phyloP scores from a whole-genome alignment of 2,329 filamentous ascomycete genomes.

The Blumeria hordei region DNA sequence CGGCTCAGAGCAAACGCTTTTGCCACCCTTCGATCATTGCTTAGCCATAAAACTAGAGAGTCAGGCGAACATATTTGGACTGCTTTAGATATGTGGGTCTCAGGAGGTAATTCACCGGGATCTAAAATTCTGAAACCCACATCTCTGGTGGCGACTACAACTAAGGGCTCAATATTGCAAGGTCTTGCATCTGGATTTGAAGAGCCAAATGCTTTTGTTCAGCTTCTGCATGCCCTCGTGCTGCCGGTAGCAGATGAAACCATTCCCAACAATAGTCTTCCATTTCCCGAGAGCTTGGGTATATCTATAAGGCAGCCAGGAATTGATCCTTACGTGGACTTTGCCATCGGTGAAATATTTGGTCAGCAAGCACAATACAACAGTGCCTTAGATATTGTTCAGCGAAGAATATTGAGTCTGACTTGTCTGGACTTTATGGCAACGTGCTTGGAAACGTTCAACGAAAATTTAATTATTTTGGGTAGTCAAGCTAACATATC shows the following conservation, averaged over 20 bases:
- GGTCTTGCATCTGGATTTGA: slow-evolving; percentile 61
- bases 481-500: slow-evolving; percentile 54
- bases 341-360: slow-evolving; percentile 59
- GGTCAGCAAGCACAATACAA: slow-evolving; percentile 31
- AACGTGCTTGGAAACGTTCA: slow-evolving; percentile 63
- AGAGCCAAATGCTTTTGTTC: slow-evolving; percentile 63
- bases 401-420: slow-evolving; percentile 49
- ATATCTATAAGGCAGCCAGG: slow-evolving; percentile 56
- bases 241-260: slow-evolving; percentile 35
- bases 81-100: slow-evolving; percentile 57
- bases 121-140: slow-evolving; percentile 18
- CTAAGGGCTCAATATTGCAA: slow-evolving; percentile 32
- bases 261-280: slow-evolving; percentile 46
- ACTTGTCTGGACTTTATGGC: slow-evolving; percentile 68
- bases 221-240: slow-evolving; percentile 49
- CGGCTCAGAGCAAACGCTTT: slow-evolving; percentile 70
- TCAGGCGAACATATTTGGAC: slow-evolving; percentile 58
- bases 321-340: slow-evolving; percentile 83
- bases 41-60: slow-evolving; percentile 45
- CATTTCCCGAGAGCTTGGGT: slow-evolving; percentile 72
- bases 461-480: slow-evolving; percentile 75
- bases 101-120: slow-evolving; percentile 27
- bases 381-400: slow-evolving; percentile 29
- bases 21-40: slow-evolving; percentile 47
- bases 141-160: slow-evolving; percentile 6